phyloP scores from a whole-genome alignment of 371 early-diverging fungal species.

The Mortierella sp. region DNA sequence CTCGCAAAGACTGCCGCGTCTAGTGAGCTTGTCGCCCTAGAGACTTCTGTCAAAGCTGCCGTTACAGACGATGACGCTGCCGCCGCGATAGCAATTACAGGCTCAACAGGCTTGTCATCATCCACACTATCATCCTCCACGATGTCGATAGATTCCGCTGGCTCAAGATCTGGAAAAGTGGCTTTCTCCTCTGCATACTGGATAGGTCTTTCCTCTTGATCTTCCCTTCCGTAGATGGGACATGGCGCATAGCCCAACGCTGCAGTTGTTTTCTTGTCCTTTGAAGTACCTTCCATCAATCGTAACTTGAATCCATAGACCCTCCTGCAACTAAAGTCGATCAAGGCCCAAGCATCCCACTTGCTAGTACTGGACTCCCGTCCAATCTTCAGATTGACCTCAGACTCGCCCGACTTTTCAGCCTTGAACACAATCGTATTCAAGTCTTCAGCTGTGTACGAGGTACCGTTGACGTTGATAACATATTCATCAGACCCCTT shows the following conservation, averaged over 20 bases:
- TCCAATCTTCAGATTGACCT: slow-evolving; percentile 24
- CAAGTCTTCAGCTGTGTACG: slow-evolving; percentile 13
- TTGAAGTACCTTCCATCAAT: slow-evolving; percentile 6
- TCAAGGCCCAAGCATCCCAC: slow-evolving; percentile 42
- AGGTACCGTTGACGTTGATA: slow-evolving; percentile 22
- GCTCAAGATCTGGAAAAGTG: slow-evolving; percentile 35
- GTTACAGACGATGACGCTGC: slow-evolving; percentile 32
- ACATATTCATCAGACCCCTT: slow-evolving; percentile 2
- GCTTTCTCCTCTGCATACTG: slow-evolving; percentile 40
- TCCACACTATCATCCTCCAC: slow-evolving; percentile 36
- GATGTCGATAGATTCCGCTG: slow-evolving; percentile 9
- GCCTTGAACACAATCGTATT: slow-evolving; percentile 50
- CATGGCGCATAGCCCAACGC: slow-evolving; percentile 41
- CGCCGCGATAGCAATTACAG: slow-evolving; percentile 22
- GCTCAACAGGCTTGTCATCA: slow-evolving; percentile 29
- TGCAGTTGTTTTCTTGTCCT: slow-evolving; percentile 16
- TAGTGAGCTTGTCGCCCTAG: slow-evolving; percentile 36
- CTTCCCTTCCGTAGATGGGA: slow-evolving; percentile 29
- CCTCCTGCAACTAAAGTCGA: slow-evolving; percentile 41
- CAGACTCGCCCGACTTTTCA: slow-evolving; percentile 30
- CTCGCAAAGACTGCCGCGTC: slow-evolving; percentile 38
- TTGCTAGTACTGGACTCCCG: slow-evolving; percentile 20
- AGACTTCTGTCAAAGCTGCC: slow-evolving; percentile 39
- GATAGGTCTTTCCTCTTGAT: slow-evolving; percentile 22
- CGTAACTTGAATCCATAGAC: slow-evolving; percentile 47